phyloP scores from a whole-genome alignment of 495 filamentous ascomycete genomes.

The Penicillium ucsense region DNA sequence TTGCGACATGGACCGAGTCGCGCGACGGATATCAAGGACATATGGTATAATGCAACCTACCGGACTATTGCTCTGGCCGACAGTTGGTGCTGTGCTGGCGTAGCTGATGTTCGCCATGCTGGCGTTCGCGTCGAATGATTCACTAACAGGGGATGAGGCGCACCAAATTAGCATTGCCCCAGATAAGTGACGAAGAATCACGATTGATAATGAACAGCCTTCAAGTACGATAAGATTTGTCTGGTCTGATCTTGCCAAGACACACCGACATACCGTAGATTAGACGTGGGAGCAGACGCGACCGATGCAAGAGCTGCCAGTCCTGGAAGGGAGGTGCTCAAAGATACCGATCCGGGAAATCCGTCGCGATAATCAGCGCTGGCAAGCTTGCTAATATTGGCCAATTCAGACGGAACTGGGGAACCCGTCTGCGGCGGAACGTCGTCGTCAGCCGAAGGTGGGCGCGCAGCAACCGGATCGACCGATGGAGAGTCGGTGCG shows the following conservation, averaged over 20 bases:
- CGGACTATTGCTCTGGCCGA: constrained; percentile 54
- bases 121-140: constrained; percentile 40
- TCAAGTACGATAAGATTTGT: no score
- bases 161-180: no score
- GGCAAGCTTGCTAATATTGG: constrained; percentile 12
- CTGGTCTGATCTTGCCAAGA: no score
- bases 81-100: constrained; percentile 54
- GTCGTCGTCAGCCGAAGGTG: constrained; percentile 11
- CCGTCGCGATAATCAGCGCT: constrained; percentile 10
- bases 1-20: neutral
- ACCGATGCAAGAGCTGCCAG: constrained; percentile 51
- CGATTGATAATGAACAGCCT: no score
- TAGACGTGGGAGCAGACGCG: constrained; percentile 51
- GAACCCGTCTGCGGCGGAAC: constrained; percentile 8
- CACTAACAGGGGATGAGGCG: constrained; percentile 16
- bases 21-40: no score
- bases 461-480: constrained; percentile 10
- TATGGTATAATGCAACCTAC: constrained; percentile 36
- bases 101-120: constrained; percentile 51
- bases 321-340: constrained; percentile 25
- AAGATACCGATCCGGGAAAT: constrained; percentile 12
- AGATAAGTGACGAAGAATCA: no score
- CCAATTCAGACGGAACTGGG: constrained; percentile 13
- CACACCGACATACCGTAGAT: constrained; percentile 49
- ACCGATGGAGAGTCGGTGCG: constrained; percentile 19